phyloP scores from a whole-genome alignment of 352 stramenopile species.

The Phytophthora sp. region DNA sequence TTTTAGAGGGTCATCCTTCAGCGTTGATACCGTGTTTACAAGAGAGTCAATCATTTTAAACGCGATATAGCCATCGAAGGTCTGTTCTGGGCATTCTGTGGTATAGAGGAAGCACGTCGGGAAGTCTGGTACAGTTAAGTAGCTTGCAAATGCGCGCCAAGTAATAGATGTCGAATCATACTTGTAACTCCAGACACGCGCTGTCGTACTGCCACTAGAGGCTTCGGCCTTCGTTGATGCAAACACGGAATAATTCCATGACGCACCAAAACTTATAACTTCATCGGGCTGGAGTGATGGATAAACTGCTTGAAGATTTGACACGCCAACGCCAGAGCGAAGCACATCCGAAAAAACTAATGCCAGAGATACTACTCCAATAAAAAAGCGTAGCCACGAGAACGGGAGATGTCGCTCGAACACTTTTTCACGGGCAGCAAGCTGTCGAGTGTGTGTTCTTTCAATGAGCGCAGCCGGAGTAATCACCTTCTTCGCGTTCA shows the following conservation, averaged over 20 bases:
- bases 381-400: slow-evolving; percentile 28
- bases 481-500: slow-evolving; percentile 9
- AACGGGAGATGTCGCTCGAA: slow-evolving; percentile 38
- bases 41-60: slow-evolving; percentile 46
- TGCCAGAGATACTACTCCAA: slow-evolving; percentile 29
- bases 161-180: slow-evolving; percentile 43
- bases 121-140: slow-evolving; percentile 18
- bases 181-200: slow-evolving; percentile 44
- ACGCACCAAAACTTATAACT: slow-evolving; percentile 34
- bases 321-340: slow-evolving; percentile 37
- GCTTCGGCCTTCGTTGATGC: slow-evolving; percentile 23
- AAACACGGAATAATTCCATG: slow-evolving; percentile 43
- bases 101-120: slow-evolving; percentile 42
- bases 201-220: background rate
- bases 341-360: slow-evolving; percentile 41
- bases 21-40: slow-evolving; percentile 15
- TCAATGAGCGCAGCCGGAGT: slow-evolving; percentile 23
- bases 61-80: slow-evolving; percentile 18
- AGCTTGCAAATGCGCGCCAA: slow-evolving; percentile 33
- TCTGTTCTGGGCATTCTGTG: slow-evolving; percentile 3
- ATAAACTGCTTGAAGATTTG: slow-evolving; percentile 14
- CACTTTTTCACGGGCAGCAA: slow-evolving; percentile 21
- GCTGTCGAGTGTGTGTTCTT: slow-evolving; percentile 20
- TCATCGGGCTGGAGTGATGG: slow-evolving; percentile 37
- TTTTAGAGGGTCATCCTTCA: background rate